Percentiles rank a stretch among this genome's conserved stretches.
phyloP scores from a whole-genome alignment of 2,329 filamentous ascomycete genomes.

The Aspergillus caelatus region DNA sequence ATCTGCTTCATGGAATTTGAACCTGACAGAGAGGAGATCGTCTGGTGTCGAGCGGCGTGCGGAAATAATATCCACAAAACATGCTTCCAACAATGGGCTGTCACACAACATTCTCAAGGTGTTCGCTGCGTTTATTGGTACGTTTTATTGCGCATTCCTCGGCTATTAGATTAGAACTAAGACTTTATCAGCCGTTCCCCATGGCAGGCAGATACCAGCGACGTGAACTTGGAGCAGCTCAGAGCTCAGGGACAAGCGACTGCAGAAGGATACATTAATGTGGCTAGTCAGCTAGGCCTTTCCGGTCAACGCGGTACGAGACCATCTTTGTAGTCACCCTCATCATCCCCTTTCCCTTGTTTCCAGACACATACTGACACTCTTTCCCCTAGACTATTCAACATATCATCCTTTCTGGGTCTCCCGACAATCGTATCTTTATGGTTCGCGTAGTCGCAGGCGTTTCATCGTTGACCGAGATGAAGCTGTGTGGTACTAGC shows the following conservation, averaged over 20 bases:
- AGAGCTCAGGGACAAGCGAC: constrained; percentile 30
- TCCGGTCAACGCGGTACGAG: constrained; percentile 41
- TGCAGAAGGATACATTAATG: constrained; percentile 50
- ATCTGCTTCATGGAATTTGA: constrained; percentile 64
- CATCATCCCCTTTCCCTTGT: constrained; percentile 4
- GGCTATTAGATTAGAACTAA: background rate
- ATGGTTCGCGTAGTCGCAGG: constrained; percentile 18
- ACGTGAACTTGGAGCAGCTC: constrained; percentile 36
- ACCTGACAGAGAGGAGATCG: constrained; percentile 47
- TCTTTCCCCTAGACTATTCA: constrained; percentile 37
- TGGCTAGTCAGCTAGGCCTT: constrained; percentile 46
- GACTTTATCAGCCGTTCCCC: constrained; percentile 39
- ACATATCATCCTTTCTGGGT: constrained; percentile 46
- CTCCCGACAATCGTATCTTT: constrained; percentile 26
- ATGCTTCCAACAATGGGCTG: constrained; percentile 60
- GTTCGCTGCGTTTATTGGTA: constrained; percentile 52
- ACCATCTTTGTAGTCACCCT: constrained; percentile 23
- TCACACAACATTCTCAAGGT: constrained; percentile 32
- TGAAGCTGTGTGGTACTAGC: background rate
- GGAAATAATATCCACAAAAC: constrained; percentile 65
- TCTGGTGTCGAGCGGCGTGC: constrained; percentile 64
- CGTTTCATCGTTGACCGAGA: background rate
- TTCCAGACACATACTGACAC: background rate
- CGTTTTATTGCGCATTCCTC: constrained; percentile 11
- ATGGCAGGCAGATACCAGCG: constrained; percentile 40